Base-by-base conservation (phyloP, 495 filamentous ascomycete genomes). In the Amorphotheca resinae region DNA sequence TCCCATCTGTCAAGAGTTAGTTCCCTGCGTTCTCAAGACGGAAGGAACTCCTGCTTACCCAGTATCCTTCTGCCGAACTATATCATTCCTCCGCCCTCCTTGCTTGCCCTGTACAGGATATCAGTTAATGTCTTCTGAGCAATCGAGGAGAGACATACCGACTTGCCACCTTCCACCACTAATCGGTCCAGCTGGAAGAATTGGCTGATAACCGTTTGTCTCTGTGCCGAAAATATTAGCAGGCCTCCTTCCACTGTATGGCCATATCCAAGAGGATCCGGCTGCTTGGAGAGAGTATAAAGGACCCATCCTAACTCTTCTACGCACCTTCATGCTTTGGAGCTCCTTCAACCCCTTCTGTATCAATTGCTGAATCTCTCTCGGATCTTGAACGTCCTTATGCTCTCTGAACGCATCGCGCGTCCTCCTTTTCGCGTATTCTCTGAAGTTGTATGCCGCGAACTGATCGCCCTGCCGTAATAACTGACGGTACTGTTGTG, bases 381-480 rank as follows among this genome's bases (percentile, higher is more conserved):
- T 68, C 33, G 62, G 59, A 40, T 91, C 88, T 46, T 84, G 74
- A 9, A 72, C 68, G 46, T 67, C 66, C 42, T 69, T 70, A 57
- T 93, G 72, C 60, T 89, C 87, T 44, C 83, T 74, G 60, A 98
- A 98, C 8, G 84, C 76, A 67, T 95, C 91, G 54, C 68, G 68
- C 53, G 91, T 89, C 57, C 91, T 74, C 44, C 93, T 79, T 59
- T 76, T 84, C 22, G 93, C 88, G 64, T 95, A 98, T 54, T 96
- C 89, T 58, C 91, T 77, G 72, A 95, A 98, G 62, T 95, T 96
- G 71, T 95, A 98, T 48, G 79, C 72, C 40, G 87, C 77, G 62
- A 96, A 98, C 52, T 93, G 83, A 38, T 75, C 72, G 14, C 84
- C 78, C 62, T 88, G 82, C 23, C 91, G 84, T 52, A 95, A 69